Conservation (phyloP, 768 basidiomycete genomes). For the Lentinula lateritia region DNA sequence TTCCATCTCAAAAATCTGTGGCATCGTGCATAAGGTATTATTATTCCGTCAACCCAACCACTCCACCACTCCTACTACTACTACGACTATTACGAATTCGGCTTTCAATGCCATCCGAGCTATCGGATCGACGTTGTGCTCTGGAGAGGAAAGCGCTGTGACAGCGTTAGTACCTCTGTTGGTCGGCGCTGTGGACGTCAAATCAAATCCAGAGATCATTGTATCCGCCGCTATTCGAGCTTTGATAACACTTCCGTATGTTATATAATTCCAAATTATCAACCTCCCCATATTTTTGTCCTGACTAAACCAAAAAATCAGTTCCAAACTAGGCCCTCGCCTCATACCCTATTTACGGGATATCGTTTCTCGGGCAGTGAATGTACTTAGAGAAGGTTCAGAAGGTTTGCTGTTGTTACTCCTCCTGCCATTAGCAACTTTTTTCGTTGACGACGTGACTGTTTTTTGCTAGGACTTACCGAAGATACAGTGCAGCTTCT, state of each 20-base stretch:
- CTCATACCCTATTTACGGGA: conserved; percentile 81
- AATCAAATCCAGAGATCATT: conserved; percentile 29
- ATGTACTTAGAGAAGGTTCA: conserved; percentile 37
- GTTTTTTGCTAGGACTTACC: conserved; percentile 19
- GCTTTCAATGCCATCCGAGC: conserved; percentile 58
- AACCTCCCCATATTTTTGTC: conserved; percentile 5
- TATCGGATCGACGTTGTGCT: conserved; percentile 49
- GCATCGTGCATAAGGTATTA: conserved; percentile 43
- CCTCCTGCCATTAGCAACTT: too few species aligned
- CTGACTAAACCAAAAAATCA: conserved; percentile 20
- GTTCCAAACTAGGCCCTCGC: conserved; percentile 76
- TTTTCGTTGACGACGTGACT: conserved; percentile 1
- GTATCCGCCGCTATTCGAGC: conserved; percentile 44
- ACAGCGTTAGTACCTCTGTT: conserved; percentile 54
- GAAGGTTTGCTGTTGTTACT: conserved; percentile 22
- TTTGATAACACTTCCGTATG: conserved; percentile 59
- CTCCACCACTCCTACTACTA: conserved; percentile 14
- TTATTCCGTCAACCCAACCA: conserved; percentile 37
- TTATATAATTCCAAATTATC: background rate
- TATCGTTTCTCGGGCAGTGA: conserved; percentile 55
- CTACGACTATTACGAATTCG: conserved; percentile 19
- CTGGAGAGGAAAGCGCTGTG: conserved; percentile 65
- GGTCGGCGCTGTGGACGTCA: conserved; percentile 29
- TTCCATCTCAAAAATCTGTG: conserved; percentile 49
- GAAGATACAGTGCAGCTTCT: conserved; percentile 42